Percentiles rank a stretch among this genome's conserved stretches.
Evolutionary conservation across 768 basidiomycete species (phyloP).

Genomic region (Galerina sulciceps): DNA sequence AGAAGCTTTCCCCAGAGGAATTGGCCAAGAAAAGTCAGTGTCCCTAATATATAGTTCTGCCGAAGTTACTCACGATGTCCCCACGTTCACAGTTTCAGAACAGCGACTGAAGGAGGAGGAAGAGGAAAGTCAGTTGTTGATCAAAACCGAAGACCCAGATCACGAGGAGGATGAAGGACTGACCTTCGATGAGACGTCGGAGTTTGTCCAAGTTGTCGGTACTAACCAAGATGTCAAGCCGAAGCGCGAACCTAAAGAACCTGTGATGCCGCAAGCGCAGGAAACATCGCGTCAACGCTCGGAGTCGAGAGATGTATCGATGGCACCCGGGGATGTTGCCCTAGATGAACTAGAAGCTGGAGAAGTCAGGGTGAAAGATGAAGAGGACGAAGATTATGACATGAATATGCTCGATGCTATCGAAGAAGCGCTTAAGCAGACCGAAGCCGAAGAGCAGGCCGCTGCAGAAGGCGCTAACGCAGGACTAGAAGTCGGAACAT

Average conservation of each 20-base stretch:
- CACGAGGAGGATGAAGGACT: slow-evolving; percentile 57
- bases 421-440: slow-evolving; percentile 66
- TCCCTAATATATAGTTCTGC: background rate
- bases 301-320: slow-evolving; percentile 56
- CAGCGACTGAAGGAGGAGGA: slow-evolving; percentile 61
- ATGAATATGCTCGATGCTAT: slow-evolving; percentile 79
- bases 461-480: slow-evolving; percentile 16
- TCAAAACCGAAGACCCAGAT: slow-evolving; percentile 50
- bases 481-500: slow-evolving; percentile 58
- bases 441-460: slow-evolving; percentile 26
- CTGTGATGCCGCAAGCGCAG: slow-evolving; percentile 13
- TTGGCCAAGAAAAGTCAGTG: slow-evolving; percentile 74
- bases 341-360: slow-evolving; percentile 83
- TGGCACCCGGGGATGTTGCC: slow-evolving; percentile 61
- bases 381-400: slow-evolving; percentile 69
- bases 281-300: slow-evolving; percentile 31
- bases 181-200: slow-evolving; percentile 95
- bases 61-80: slow-evolving; percentile 2
- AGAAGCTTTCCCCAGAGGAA: slow-evolving; percentile 82
- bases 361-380: slow-evolving; percentile 79
- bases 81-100: slow-evolving; percentile 57
- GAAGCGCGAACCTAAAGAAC: slow-evolving; percentile 52
- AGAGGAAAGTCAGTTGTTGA: slow-evolving; percentile 38
- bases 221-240: slow-evolving; percentile 58
- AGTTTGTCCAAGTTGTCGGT: slow-evolving; percentile 89